Percentiles rank a stretch among this genome's conserved stretches.
phyloP scores from a whole-genome alignment of 306 rosid genomes.

The Malus sieversii region DNA sequence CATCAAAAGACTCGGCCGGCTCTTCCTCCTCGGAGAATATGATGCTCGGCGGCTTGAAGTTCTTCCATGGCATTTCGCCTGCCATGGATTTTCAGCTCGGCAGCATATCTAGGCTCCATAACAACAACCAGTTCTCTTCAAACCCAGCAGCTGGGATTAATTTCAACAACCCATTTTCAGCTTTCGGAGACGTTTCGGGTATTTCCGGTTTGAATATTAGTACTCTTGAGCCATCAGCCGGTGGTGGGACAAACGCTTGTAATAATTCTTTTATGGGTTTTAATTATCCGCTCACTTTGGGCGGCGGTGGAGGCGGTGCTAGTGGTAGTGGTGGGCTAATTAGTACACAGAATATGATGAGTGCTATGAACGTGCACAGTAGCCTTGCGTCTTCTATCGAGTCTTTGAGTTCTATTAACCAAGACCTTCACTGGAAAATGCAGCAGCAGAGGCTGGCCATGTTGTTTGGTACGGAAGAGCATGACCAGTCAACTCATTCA shows the following conservation, averaged over 20 bases:
- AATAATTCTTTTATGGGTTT: slow-evolving; percentile 28
- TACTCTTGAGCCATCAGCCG: slow-evolving; percentile 36
- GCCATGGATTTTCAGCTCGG: slow-evolving; percentile 69
- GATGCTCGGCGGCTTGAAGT: slow-evolving; percentile 38
- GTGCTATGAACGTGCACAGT: slow-evolving; percentile 38
- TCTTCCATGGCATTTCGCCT: slow-evolving; percentile 55
- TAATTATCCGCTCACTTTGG: slow-evolving; percentile 39
- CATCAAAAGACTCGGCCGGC: slow-evolving; percentile 40
- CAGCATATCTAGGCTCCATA: slow-evolving; percentile 31
- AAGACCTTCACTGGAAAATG: slow-evolving; percentile 91
- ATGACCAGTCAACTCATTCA: neutral
- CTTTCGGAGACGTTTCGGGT: slow-evolving; percentile 34
- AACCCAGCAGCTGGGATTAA: slow-evolving; percentile 19
- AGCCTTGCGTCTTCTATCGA: slow-evolving; percentile 70
- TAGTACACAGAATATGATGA: slow-evolving; percentile 32
- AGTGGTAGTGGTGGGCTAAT: slow-evolving; percentile 3
- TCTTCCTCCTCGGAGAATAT: slow-evolving; percentile 34
- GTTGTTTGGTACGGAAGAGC: slow-evolving; percentile 37
- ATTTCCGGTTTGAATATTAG: slow-evolving; percentile 19
- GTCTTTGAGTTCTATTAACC: slow-evolving; percentile 83
- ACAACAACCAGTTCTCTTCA: neutral
- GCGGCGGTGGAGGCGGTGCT: slow-evolving; percentile 11
- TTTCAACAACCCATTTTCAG: slow-evolving; percentile 37
- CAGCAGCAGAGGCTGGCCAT: slow-evolving; percentile 79
- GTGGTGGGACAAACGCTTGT: neutral